Evolutionary conservation across 1,139 yeast genomes (phyloP).

Genomic region (Candida frijolesensis): DNA sequence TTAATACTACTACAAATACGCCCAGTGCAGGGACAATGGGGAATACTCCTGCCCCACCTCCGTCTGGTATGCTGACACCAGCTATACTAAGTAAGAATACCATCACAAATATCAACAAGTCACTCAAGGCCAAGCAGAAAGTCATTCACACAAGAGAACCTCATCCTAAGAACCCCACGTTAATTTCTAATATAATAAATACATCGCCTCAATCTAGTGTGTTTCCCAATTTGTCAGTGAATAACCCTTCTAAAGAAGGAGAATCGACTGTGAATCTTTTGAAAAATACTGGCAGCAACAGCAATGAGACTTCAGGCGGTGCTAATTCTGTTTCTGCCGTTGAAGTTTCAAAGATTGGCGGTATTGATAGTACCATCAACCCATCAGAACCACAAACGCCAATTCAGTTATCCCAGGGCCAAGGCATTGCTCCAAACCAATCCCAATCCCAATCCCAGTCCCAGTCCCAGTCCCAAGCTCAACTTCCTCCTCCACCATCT

Average conservation of each 20-base stretch:
- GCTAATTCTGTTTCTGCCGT: neutral
- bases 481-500: slow-evolving; percentile 6
- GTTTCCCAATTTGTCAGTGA: slow-evolving; percentile 24
- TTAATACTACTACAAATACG: neutral
- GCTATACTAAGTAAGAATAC: slow-evolving; percentile 30
- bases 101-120: slow-evolving; percentile 40
- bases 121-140: slow-evolving; percentile 45
- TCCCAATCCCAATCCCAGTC: slow-evolving; percentile 1
- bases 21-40: neutral
- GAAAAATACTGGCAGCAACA: slow-evolving; percentile 7
- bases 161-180: slow-evolving; percentile 36
- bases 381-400: neutral
- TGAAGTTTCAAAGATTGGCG: neutral
- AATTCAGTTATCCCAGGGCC: neutral
- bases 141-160: slow-evolving; percentile 41
- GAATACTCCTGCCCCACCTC: neutral
- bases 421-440: neutral
- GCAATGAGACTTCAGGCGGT: neutral
- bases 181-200: slow-evolving; percentile 38
- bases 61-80: slow-evolving; percentile 11
- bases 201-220: slow-evolving; percentile 34
- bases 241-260: slow-evolving; percentile 6
- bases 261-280: slow-evolving; percentile 7
- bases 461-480: slow-evolving; percentile 2
- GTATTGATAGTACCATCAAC: neutral